Percentiles rank a stretch among this genome's conserved stretches.
These are phyloP conservation scores for Coprinopsis sp. DNA, from an alignment of 768 basidiomycete species.

Conservation along the genomic window DNA sequence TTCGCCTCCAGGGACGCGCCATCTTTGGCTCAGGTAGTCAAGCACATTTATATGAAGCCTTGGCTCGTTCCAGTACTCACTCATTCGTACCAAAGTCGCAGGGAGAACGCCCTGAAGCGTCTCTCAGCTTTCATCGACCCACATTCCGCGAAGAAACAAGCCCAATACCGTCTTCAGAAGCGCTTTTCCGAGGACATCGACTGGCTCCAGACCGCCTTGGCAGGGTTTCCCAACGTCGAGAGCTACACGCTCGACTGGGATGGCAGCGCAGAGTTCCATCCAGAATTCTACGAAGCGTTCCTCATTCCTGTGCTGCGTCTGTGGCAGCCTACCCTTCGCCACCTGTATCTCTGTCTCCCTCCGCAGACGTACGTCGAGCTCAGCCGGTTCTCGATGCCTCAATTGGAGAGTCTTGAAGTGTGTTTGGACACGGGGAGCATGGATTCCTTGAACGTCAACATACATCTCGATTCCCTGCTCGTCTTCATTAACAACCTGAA, in stretches of 20 bases:
- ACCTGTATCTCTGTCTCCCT: slow-evolving; percentile 37
- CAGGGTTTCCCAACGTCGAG: slow-evolving; percentile 26
- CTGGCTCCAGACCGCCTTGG: slow-evolving; percentile 29
- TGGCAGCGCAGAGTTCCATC: slow-evolving; percentile 27
- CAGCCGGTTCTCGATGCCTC: slow-evolving; percentile 28
- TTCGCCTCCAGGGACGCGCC: slow-evolving; percentile 14
- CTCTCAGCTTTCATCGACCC: slow-evolving; percentile 25
- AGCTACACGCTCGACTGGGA: slow-evolving; percentile 41
- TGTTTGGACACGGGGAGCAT: slow-evolving; percentile 30
- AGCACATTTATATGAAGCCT: slow-evolving; percentile 32
- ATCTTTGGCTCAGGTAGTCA: slow-evolving; percentile 27
- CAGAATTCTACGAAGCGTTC: slow-evolving; percentile 34
- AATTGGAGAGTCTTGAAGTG: slow-evolving; percentile 32
- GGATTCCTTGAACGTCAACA: slow-evolving; percentile 24
- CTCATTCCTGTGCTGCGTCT: slow-evolving; percentile 29
- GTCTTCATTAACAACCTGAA: slow-evolving; percentile 38
- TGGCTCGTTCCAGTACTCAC: slow-evolving; percentile 35
- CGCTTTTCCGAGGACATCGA: slow-evolving; percentile 34
- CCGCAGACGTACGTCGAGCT: slow-evolving; percentile 30
- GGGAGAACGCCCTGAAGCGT: slow-evolving; percentile 24
- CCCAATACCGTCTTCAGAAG: slow-evolving; percentile 29
- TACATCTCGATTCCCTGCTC: slow-evolving; percentile 35
- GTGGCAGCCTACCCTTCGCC: slow-evolving; percentile 28
- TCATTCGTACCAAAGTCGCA: slow-evolving; percentile 26
- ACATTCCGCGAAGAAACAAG: slow-evolving; percentile 25